Evolutionary conservation across 176 grass and related monocot genomes (phyloP).

Genomic region (Juncus inflexus): DNA sequence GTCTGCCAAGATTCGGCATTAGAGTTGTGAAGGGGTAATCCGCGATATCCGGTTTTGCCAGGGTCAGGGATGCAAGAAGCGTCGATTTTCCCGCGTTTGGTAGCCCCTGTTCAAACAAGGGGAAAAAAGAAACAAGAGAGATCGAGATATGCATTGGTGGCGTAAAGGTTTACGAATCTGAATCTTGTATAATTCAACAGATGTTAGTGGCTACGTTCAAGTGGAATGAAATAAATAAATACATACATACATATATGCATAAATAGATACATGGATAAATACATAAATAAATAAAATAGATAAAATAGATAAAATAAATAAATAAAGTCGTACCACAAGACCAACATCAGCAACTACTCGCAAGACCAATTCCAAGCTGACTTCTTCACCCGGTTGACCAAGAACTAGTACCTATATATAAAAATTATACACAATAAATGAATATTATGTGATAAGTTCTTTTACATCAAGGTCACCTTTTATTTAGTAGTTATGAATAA

Average conservation of each 20-base stretch:
- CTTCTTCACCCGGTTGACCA: slow-evolving; percentile 83
- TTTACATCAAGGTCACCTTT: too few relatives aligned
- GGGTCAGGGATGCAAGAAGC: slow-evolving; percentile 81
- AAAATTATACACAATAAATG: too few relatives aligned
- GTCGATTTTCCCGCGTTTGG: slow-evolving; percentile 99
- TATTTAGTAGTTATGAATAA: too few relatives aligned
- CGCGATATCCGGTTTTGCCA: slow-evolving; percentile 93
- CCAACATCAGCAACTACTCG: slow-evolving; percentile 98
- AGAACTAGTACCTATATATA: slow-evolving; percentile 68
- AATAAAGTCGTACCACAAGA: slow-evolving; percentile 65
- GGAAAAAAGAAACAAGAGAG: background rate
- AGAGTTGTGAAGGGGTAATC: slow-evolving; percentile 96
- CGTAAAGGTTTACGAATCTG: background rate
- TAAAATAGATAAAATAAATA: background rate
- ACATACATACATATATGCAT: too few relatives aligned
- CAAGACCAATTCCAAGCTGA: slow-evolving; percentile 82
- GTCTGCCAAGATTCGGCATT: slow-evolving; percentile 93
- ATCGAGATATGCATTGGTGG: slow-evolving; percentile 3
- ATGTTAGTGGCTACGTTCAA: background rate
- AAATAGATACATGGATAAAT: too few relatives aligned
- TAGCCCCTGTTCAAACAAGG: slow-evolving; percentile 52
- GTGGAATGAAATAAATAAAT: background rate
- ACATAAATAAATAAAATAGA: background rate
- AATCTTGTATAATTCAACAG: background rate
- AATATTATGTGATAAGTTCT: too few relatives aligned